phyloP scores from a whole-genome alignment of 129 eudicot genomes.

The Saussurea involucrata region DNA sequence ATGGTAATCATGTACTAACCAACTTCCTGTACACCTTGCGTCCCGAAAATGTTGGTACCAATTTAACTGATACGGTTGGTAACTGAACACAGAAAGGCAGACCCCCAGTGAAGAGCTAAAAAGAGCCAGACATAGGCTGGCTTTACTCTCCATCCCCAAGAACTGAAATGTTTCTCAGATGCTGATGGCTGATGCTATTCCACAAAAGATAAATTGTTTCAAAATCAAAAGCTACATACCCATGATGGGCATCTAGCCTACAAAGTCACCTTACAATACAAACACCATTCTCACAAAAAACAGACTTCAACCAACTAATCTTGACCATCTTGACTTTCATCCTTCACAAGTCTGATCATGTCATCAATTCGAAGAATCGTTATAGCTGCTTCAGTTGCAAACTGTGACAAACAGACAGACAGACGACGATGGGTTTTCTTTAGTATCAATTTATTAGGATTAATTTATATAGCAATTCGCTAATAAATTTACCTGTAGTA shows the following conservation, averaged over 20 bases:
- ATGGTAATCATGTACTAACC: too few relatives aligned
- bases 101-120: too few relatives aligned
- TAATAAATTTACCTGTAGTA: slow-evolving; percentile 57
- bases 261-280: slow-evolving; percentile 19
- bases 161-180: not conserved
- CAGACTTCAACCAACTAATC: not conserved
- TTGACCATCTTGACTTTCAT: slow-evolving; percentile 80
- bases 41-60: too few relatives aligned
- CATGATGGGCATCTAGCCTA: slow-evolving; percentile 12
- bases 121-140: not conserved
- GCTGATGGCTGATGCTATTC: not conserved
- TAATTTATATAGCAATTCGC: not conserved
- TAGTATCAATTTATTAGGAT: too few relatives aligned
- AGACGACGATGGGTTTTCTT: not conserved
- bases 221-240: slow-evolving; percentile 14
- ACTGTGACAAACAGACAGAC: slow-evolving; percentile 40
- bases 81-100: too few relatives aligned
- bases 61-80: too few relatives aligned
- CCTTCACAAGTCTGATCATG: slow-evolving; percentile 85
- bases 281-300: slow-evolving; percentile 10
- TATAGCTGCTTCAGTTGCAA: slow-evolving; percentile 98
- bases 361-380: slow-evolving; percentile 94
- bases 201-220: not conserved
- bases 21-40: too few relatives aligned
- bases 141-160: not conserved